A percentile compares a stretch with the other conserved stretches of the same genome.
Conservation (phyloP, 1,284 basidiomycete genomes). For the Xerocomus nothofagi region DNA sequence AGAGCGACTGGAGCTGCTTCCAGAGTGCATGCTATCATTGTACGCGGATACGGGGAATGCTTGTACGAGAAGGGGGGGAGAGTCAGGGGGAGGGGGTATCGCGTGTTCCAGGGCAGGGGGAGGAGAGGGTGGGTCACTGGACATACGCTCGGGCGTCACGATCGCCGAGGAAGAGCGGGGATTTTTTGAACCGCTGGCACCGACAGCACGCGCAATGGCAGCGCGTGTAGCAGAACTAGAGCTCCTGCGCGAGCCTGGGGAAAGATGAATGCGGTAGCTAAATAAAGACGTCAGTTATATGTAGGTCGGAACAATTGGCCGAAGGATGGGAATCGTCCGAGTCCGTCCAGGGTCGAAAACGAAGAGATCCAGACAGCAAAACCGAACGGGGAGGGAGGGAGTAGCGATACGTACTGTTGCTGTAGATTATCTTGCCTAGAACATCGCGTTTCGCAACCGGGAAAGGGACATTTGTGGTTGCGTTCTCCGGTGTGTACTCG, state of each 20-base stretch:
- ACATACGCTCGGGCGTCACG: constrained; percentile 24
- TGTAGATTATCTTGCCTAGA: constrained; percentile 81
- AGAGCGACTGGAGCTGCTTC: constrained; percentile 40
- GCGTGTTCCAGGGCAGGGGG: constrained; percentile 51
- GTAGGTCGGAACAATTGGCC: constrained; percentile 10
- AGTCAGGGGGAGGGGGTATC: constrained; percentile 37
- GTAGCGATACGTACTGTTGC: constrained; percentile 63
- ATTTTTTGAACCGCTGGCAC: constrained; percentile 26
- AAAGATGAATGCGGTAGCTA: constrained; percentile 72
- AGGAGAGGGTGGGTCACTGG: constrained; percentile 38
- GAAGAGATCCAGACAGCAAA: constrained; percentile 10
- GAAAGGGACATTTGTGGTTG: constrained; percentile 81
- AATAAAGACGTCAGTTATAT: constrained; percentile 15
- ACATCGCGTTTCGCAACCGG: constrained; percentile 78
- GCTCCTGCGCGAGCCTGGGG: constrained; percentile 65
- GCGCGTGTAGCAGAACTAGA: constrained; percentile 52
- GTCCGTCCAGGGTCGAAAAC: constrained; percentile 13
- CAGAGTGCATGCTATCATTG: constrained; percentile 39
- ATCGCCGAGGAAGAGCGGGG: constrained; percentile 24
- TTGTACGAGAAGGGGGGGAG: constrained; percentile 46
- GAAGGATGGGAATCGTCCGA: constrained; percentile 8
- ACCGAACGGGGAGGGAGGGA: not conserved
- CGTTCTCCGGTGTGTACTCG: constrained; percentile 81
- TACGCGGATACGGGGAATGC: constrained; percentile 37
- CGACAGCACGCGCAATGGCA: constrained; percentile 46